Evolutionary conservation across 768 basidiomycete genomes (phyloP), one percentile per base, ranked within the genome.

Genomic region (Tylopilus balloui): DNA sequence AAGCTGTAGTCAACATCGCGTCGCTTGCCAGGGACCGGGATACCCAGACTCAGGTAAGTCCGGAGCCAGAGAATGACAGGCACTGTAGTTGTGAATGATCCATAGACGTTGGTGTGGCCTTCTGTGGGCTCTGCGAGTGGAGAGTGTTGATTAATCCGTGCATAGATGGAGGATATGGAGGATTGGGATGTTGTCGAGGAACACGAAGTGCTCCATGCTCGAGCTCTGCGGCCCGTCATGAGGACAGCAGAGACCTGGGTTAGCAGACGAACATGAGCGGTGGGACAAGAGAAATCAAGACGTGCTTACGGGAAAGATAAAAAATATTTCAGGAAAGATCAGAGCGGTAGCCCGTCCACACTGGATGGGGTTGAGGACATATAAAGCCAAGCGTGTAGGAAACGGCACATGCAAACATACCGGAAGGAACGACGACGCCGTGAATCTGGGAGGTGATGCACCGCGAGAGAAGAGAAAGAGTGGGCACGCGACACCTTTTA

Each of bases 51-150:
- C 23, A 59, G 55, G 19, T 44, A 59, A 17, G 55, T 40, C 19
- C 57, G 62, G 32, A 73, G 65, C 51, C 64, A 60, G 3, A 64
- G 55, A 8, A 54, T 40, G 14, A 71, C 71, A n/a, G 70, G 60
- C 15, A 54, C 45, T 0, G 73, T 74, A 0, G 73, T 69, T 1
- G 71, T 65, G 43, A 76, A 76, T 10, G 75, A 69, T 28, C 73
- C 74, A 34, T 61, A 58, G 27, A 62, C 67, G 27, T 62, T 59
- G 8, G 64, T 42, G 23, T 47, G 38, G 11, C 66, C 67, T 28
- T 61, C 43, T n/a, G 43, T 48, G 54, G 53, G 62, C 23, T 59
- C 55, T 20, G 66, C 57, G 28, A 29, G 67, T 20, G 43, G 51
- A 49, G 56, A 59, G 37, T 25, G 44, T 42, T 52, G 67, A 37